These are phyloP conservation scores for Striga asiatica DNA, from an alignment of 257 asterid genomes.

Conservation along the genomic window DNA sequence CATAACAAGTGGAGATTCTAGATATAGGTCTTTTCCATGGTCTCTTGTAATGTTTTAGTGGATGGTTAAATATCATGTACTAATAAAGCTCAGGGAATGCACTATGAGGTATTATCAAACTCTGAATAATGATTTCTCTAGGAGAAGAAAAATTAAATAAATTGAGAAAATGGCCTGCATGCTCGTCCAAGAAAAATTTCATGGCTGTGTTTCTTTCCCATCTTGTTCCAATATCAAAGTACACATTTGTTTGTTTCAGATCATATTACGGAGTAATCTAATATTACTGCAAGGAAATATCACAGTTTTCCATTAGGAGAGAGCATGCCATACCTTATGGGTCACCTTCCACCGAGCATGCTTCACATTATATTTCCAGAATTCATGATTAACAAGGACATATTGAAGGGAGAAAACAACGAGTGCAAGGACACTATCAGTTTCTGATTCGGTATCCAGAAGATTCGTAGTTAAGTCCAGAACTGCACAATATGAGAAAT, in stretches of 20 bases:
- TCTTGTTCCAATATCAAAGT: neutral
- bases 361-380: conserved; percentile 76
- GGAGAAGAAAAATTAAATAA: neutral
- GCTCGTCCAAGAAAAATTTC: neutral
- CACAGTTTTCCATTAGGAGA: conserved; percentile 1
- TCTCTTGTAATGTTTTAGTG: neutral
- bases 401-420: conserved; percentile 79
- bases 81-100: neutral
- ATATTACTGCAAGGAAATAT: neutral
- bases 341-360: conserved; percentile 90
- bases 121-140: neutral
- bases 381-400: conserved; percentile 83
- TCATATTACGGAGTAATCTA: neutral
- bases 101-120: conserved; percentile 8
- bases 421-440: conserved; percentile 62
- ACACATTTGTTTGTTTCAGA: neutral
- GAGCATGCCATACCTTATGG: conserved; percentile 52
- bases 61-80: conserved; percentile 4
- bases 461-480: conserved; percentile 80
- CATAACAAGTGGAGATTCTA: neutral
- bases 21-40: conserved; percentile 4
- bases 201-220: neutral
- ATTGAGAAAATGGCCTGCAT: neutral
- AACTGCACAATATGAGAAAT: conserved; percentile 37
- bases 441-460: conserved; percentile 66